A percentile compares a stretch with the other conserved stretches of the same genome.
Evolutionary conservation across 2,329 filamentous ascomycete genomes (phyloP).

Genomic region (Botrytis fragariae): DNA sequence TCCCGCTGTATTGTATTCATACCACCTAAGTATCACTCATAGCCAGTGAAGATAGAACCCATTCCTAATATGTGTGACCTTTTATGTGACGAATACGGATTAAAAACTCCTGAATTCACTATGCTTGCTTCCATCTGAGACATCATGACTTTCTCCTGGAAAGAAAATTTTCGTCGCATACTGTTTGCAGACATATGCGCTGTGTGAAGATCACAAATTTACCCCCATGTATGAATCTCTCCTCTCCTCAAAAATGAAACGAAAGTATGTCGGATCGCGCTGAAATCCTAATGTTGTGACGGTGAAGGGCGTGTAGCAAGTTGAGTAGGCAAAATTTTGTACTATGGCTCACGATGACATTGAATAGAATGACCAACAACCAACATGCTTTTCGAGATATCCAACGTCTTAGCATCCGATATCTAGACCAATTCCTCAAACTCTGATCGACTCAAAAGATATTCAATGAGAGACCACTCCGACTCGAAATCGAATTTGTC

Average conservation of each 20-base stretch:
- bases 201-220: neutral
- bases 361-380: neutral
- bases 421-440: neutral
- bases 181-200: neutral
- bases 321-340: too few species aligned
- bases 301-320: neutral
- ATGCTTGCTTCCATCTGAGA: neutral
- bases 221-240: neutral
- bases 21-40: neutral
- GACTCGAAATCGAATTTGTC: slow-evolving; percentile 8
- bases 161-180: neutral
- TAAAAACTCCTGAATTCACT: neutral
- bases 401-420: slow-evolving; percentile 7
- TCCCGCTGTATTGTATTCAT: slow-evolving; percentile 4
- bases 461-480: slow-evolving; percentile 12
- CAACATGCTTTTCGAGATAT: slow-evolving; percentile 4
- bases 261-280: neutral
- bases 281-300: neutral
- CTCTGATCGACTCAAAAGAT: slow-evolving; percentile 4
- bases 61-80: neutral
- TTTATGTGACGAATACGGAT: too few species aligned
- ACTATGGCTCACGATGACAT: neutral
- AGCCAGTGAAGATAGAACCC: neutral
- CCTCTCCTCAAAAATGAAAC: neutral
- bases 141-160: neutral